Percentiles rank a stretch among this genome's conserved stretches.
Evolutionary conservation across 169 alveolate genomes (phyloP).

Genomic region (Plasmodium falciparum): DNA sequence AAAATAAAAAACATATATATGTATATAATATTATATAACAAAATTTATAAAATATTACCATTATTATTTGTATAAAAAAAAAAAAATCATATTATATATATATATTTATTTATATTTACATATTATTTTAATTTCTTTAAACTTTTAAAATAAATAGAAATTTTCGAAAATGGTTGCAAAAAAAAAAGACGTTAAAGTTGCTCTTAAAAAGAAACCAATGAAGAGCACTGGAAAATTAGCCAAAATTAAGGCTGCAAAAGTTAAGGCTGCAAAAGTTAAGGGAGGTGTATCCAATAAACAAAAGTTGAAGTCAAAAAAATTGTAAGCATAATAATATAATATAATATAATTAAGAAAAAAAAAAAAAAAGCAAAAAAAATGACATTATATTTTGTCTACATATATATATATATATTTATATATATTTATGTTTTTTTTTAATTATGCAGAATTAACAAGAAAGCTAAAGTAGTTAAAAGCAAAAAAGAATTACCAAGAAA

Average conservation of each 20-base stretch:
- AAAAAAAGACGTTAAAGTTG: conserved; percentile 16
- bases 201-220: conserved; percentile 18
- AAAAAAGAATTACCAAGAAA: conserved; percentile 2
- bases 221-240: conserved; percentile 34
- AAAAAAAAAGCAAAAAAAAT: not conserved
- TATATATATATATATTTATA: not conserved
- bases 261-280: conserved; percentile 12
- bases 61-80: too few relatives aligned
- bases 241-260: conserved; percentile 9
- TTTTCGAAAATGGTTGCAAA: conserved; percentile 62
- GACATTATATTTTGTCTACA: not conserved
- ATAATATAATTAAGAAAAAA: not conserved
- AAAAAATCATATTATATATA: too few relatives aligned
- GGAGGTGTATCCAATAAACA: conserved; percentile 6
- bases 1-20: too few relatives aligned
- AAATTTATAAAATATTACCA: too few relatives aligned
- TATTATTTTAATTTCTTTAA: too few relatives aligned
- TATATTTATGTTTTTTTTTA: not conserved
- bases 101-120: too few relatives aligned
- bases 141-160: conserved; percentile 5
- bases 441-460: conserved; percentile 1
- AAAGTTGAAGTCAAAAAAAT: conserved; percentile 36
- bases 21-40: too few relatives aligned
- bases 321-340: conserved; percentile 9
- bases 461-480: not conserved